A percentile compares a stretch with the other conserved stretches of the same genome.
These are phyloP conservation scores for Fragilariopsis cylindrus DNA, from an alignment of 108 stramenopile species.

Conservation along the genomic window DNA sequence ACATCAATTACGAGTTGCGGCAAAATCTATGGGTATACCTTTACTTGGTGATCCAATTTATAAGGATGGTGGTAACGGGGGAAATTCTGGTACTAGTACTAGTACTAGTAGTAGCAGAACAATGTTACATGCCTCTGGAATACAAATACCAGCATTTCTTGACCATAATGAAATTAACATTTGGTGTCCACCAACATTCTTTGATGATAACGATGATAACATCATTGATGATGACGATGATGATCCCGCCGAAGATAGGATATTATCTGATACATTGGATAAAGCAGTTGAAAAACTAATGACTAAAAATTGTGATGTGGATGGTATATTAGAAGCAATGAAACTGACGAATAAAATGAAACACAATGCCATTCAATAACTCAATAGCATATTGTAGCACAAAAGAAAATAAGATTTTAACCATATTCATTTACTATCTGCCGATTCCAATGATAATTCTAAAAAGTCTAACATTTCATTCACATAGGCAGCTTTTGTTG, in stretches of 20 bases:
- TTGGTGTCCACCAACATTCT: slow-evolving; percentile 28
- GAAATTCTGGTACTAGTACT: background rate
- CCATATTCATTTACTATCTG: background rate
- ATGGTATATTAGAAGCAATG: slow-evolving; percentile 39
- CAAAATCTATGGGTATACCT: slow-evolving; percentile 74
- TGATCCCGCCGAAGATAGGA: background rate
- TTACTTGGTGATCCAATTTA: slow-evolving; percentile 77
- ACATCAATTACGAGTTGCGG: slow-evolving; percentile 84
- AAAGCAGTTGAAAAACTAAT: slow-evolving; percentile 43
- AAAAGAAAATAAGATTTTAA: background rate
- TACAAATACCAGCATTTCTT: slow-evolving; percentile 22
- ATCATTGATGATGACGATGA: background rate
- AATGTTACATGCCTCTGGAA: slow-evolving; percentile 29
- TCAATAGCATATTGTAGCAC: background rate
- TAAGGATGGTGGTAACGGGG: slow-evolving; percentile 15
- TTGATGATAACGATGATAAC: background rate
- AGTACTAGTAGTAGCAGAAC: slow-evolving; percentile 4
- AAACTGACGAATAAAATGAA: background rate
- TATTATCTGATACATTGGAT: slow-evolving; percentile 17
- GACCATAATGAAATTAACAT: slow-evolving; percentile 13
- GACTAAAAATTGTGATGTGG: slow-evolving; percentile 61
- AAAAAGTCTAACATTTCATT: slow-evolving; percentile 66
- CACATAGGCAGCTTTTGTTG: slow-evolving; percentile 59
- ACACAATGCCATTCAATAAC: background rate
- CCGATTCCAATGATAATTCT: slow-evolving; percentile 19